These are phyloP conservation scores for Lathyrus oleraceus DNA, from an alignment of 306 rosid genomes.

Conservation along the genomic window DNA sequence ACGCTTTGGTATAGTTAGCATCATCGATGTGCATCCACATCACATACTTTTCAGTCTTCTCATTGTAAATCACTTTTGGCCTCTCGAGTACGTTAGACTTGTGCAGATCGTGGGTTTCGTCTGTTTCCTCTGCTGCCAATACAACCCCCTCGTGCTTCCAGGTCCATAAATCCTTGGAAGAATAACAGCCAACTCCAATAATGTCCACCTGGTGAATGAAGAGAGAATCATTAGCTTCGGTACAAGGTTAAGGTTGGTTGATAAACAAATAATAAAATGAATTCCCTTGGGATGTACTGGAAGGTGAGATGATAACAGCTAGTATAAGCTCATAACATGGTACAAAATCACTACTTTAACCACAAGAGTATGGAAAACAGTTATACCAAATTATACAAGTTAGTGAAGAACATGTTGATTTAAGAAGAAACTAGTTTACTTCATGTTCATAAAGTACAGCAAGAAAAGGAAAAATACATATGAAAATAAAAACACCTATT, in stretches of 20 bases:
- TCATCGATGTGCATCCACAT: slow-evolving; percentile 99
- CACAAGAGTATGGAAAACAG: slow-evolving; percentile 1
- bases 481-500: slow-evolving; percentile 5
- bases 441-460: slow-evolving; percentile 8
- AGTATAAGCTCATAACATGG: neutral
- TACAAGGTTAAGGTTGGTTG: slow-evolving; percentile 4
- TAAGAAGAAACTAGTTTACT: slow-evolving; percentile 28
- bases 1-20: slow-evolving; percentile 89
- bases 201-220: slow-evolving; percentile 75
- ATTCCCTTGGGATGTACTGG: slow-evolving; percentile 14
- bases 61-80: slow-evolving; percentile 92
- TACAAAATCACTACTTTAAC: slow-evolving; percentile 6
- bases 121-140: slow-evolving; percentile 74
- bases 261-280: neutral
- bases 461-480: slow-evolving; percentile 20
- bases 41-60: slow-evolving; percentile 76
- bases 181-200: slow-evolving; percentile 96
- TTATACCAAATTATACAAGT: neutral
- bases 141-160: slow-evolving; percentile 97
- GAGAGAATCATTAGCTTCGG: slow-evolving; percentile 15
- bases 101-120: slow-evolving; percentile 92
- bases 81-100: slow-evolving; percentile 88
- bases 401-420: slow-evolving; percentile 9
- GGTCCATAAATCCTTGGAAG: slow-evolving; percentile 92
- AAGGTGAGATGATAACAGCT: slow-evolving; percentile 25